These are phyloP conservation scores for Ilex paraguariensis DNA, from an alignment of 305 asterid species.

Conservation along the genomic window DNA sequence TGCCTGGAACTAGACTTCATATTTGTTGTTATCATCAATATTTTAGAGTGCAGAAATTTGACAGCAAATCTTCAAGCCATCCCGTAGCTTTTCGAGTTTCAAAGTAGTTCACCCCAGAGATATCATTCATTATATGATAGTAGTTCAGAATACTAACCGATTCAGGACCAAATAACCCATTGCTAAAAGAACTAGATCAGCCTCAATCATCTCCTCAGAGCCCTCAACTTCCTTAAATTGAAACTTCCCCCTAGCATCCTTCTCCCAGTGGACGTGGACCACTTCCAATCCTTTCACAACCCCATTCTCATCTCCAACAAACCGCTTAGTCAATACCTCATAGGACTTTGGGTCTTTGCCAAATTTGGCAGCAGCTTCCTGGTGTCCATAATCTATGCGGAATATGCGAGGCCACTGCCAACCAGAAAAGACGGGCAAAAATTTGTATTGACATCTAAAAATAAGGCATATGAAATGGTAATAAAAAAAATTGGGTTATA, in stretches of 20 bases:
- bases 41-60: too few relatives aligned
- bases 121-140: background rate
- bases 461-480: background rate
- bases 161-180: slow-evolving; percentile 99
- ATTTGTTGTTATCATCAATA: too few relatives aligned
- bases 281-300: slow-evolving; percentile 77
- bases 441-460: background rate
- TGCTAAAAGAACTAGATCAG: slow-evolving; percentile 84
- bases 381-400: slow-evolving; percentile 97
- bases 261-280: slow-evolving; percentile 83
- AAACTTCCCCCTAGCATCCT: slow-evolving; percentile 79
- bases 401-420: slow-evolving; percentile 93
- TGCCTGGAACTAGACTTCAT: too few relatives aligned
- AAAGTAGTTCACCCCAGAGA: background rate
- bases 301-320: slow-evolving; percentile 83
- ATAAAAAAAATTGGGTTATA: too few relatives aligned
- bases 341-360: slow-evolving; percentile 94
- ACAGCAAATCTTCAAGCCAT: background rate
- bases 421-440: slow-evolving; percentile 7
- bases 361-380: slow-evolving; percentile 87
- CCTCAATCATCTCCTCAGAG: slow-evolving; percentile 81
- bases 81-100: background rate
- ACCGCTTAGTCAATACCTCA: slow-evolving; percentile 86
- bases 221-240: slow-evolving; percentile 94
- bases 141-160: slow-evolving; percentile 49